phyloP scores from a whole-genome alignment of 108 stramenopile genomes.

The Cyclotella choctawhatcheeana region DNA sequence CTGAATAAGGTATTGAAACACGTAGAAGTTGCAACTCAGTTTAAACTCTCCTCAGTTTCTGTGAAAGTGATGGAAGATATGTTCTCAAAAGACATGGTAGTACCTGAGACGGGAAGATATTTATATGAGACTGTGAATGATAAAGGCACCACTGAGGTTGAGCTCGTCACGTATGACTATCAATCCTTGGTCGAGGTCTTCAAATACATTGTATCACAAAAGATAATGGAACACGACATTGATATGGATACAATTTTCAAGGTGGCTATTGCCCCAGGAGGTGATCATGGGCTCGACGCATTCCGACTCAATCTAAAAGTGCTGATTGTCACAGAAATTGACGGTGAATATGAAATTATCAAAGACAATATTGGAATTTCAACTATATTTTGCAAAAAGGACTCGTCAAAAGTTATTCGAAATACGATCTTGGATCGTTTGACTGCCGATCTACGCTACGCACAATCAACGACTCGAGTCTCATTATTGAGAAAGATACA shows the following conservation, averaged over 20 bases:
- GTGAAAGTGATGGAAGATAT: not conserved
- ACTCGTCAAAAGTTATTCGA: conserved; percentile 1
- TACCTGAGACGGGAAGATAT: not conserved
- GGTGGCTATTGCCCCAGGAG: not conserved
- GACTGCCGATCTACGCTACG: conserved; percentile 8
- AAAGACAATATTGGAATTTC: not conserved
- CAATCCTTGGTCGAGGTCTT: not conserved
- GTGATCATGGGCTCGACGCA: not conserved
- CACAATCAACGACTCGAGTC: not conserved
- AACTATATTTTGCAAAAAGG: conserved; percentile 3
- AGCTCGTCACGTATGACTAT: not conserved
- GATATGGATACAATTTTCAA: not conserved
- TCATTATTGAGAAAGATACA: not conserved
- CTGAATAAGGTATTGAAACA: not conserved
- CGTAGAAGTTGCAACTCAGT: not conserved
- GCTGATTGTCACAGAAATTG: not conserved
- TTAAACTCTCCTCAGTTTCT: not conserved
- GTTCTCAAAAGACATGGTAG: not conserved
- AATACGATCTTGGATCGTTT: conserved; percentile 12
- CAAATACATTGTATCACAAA: not conserved
- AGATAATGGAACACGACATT: not conserved
- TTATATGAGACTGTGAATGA: not conserved
- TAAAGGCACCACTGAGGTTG: not conserved
- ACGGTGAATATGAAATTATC: not conserved
- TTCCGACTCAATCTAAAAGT: not conserved